Base-by-base conservation (phyloP, 2,329 filamentous ascomycete species). In the Daldinia sp. region DNA sequence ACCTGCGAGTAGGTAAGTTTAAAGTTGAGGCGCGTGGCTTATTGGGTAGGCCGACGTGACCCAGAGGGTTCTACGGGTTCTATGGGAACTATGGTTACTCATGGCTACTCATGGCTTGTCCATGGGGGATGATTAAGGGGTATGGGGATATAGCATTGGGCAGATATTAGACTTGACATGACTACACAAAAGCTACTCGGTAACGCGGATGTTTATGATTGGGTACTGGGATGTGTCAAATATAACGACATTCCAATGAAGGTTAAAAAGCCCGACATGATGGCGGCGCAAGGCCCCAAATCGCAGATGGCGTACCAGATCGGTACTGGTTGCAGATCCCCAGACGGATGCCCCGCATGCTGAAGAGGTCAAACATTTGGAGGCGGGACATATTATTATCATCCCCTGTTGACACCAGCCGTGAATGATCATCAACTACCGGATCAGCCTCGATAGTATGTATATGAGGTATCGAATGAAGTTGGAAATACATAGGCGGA, bases 251-350 rank as follows among this genome's bases (percentile, higher is more conserved):
- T 62, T 63, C 65, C 62, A 66, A 51, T 41, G 59, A 61, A 23
- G 63, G 65, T 47, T 58, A 56, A 58, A 65, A 58, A 53, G 47
- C 59, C 65, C 59, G 66, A 58, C 55, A 58, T 63, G 53, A 63
- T 55, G 8, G 51, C 45, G 58, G 60, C 60, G 59, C 49, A 30
- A 52, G 59, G 48, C 23, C 47, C 51, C 50, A 59, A 64, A 61
- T 63, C 59, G 59, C n/a, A 52, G 56, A 61, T 58, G 57, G 49
- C 30, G 50, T 25, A 49, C 61, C 37, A 61, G 57, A 63, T 67
- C 64, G 61, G 64, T 66, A 67, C 58, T 63, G 57, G 59, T 53
- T 17, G 61, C 50, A 67, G 67, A 68, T 66, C 67, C 64, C 64
- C 51, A 61, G 61, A 58, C 45, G 17, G 53, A 48, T 51, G 61